Base-by-base conservation (phyloP, 2,329 filamentous ascomycete species). In the Botryotinia globosa region DNA sequence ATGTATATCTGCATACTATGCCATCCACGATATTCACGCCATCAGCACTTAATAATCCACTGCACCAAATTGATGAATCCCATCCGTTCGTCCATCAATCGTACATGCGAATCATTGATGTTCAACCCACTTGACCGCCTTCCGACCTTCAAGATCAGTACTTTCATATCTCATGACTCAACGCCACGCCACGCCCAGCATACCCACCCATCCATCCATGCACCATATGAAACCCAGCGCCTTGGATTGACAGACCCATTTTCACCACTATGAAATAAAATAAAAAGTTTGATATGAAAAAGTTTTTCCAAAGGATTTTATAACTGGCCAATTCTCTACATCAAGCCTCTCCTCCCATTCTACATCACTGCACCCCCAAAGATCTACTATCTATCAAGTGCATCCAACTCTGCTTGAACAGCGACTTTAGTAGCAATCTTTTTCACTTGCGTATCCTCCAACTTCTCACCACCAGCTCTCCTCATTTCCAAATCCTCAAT, bases 401-500 rank as follows among this genome's bases (percentile, higher is more conserved):
- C 69, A 45, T 92, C 88, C 74, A 99, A 85, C 84, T 99, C 96
- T 83, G 92, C 93, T 75, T 94, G 86, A 73, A 99, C 95, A 25
- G 88, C 84, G 66, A 90, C 85, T 85, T 98, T 97, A 34, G 94
- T 98, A 72, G 89, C 88, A 78, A 99, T 99, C 88, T 99, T 99
- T 87, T 97, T 97, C 83, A 99, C 90, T 85, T 99, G 96, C 45
- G 96, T 99, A 80, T 98, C 95, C 84, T 99, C 96, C 74, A 99
- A 85, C 87, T 98, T 98, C 87, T 99, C 96, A 8, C 95, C 95
- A 48, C 92, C 91, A 4, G 95, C 96, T 77, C 94, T 90, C 72
- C 96, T 90, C 94, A 98, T 98, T 86, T 98, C 97, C 74, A 99
- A 85, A 81, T 99, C 96, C 81, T 99, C 96, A 80, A 99, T 99